A percentile compares a stretch with the other conserved stretches of the same genome.
phyloP scores from a whole-genome alignment of 2,329 filamentous ascomycete genomes.

The Colletotrichum viniferum region DNA sequence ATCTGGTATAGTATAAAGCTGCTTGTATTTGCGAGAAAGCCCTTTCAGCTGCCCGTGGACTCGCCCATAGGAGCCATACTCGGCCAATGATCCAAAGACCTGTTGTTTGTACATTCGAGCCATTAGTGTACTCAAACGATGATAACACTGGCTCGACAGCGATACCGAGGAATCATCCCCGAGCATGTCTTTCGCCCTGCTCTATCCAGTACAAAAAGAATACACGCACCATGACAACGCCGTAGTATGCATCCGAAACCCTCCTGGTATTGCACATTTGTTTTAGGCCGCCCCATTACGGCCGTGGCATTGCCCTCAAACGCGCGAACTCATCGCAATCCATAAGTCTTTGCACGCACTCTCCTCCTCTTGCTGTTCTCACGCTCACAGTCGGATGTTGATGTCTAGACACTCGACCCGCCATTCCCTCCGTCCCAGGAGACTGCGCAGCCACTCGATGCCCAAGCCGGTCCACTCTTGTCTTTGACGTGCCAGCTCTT shows the following conservation, averaged over 20 bases:
- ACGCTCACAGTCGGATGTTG: conserved; percentile 72
- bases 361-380: too few species aligned
- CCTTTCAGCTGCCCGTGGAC: not conserved
- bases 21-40: not conserved
- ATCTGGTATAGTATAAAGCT: not conserved
- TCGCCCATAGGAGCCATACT: not conserved
- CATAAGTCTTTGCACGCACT: not conserved
- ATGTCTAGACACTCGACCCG: conserved; percentile 90
- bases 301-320: not conserved
- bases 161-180: not conserved
- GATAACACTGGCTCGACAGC: not conserved
- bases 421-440: conserved; percentile 86
- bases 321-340: not conserved
- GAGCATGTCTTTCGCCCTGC: not conserved
- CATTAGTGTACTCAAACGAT: not conserved
- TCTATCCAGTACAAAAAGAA: not conserved
- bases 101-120: not conserved
- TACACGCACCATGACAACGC: not conserved
- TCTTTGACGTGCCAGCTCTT: conserved; percentile 59
- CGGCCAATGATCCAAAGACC: not conserved
- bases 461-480: conserved; percentile 78
- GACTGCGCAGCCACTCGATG: conserved; percentile 82
- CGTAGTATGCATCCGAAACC: conserved; percentile 1
- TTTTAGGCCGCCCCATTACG: not conserved
- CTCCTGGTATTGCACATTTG: not conserved